Conservation (phyloP, 352 stramenopile genomes). For the Phytophthora sp. region DNA sequence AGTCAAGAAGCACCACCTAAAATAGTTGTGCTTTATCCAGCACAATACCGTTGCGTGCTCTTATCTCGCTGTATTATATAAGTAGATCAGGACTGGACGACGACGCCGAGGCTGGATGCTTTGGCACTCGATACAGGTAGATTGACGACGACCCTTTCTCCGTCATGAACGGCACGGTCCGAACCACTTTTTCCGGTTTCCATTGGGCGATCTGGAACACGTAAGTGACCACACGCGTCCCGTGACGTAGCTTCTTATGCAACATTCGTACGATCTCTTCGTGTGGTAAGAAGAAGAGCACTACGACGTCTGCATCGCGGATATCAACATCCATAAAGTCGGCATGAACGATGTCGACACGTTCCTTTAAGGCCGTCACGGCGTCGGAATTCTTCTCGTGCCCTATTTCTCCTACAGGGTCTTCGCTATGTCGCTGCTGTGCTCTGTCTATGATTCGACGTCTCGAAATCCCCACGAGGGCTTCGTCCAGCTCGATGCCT, state of each 20-base stretch:
- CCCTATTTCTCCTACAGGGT: not conserved
- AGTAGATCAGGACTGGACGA: not conserved
- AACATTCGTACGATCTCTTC: constrained; percentile 46
- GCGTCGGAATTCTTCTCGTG: not conserved
- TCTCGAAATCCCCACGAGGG: constrained; percentile 53
- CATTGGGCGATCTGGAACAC: constrained; percentile 72
- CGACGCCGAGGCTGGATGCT: not conserved
- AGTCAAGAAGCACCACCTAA: constrained; percentile 23
- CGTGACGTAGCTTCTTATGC: constrained; percentile 41
- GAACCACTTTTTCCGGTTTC: constrained; percentile 42
- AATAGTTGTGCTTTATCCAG: constrained; percentile 32
- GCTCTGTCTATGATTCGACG: constrained; percentile 32
- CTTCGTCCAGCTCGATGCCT: constrained; percentile 64
- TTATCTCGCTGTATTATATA: constrained; percentile 18
- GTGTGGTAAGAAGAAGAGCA: constrained; percentile 75
- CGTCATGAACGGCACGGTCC: constrained; percentile 72
- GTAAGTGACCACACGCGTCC: constrained; percentile 66
- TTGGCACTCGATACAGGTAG: constrained; percentile 54
- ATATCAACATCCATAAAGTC: constrained; percentile 66
- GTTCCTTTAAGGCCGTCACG: constrained; percentile 16
- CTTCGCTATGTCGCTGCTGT: not conserved
- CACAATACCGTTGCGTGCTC: constrained; percentile 6
- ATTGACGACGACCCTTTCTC: constrained; percentile 50
- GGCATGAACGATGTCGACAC: constrained; percentile 47
- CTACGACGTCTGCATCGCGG: constrained; percentile 49